phyloP scores from a whole-genome alignment of 1,284 basidiomycete species.

The Porphyrellus sp. region DNA sequence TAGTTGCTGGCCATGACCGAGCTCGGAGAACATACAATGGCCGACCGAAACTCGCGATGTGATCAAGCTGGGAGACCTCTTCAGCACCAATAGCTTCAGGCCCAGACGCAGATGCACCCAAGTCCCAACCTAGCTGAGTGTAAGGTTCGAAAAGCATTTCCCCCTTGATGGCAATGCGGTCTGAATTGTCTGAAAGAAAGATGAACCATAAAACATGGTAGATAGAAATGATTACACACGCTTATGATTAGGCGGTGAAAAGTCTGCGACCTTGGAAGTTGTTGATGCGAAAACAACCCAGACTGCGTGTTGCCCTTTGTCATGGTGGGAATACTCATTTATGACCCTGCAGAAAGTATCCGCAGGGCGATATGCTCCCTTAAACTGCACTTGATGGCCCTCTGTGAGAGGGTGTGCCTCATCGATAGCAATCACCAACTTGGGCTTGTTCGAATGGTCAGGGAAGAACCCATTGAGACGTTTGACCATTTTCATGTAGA shows the following conservation, averaged over 20 bases:
- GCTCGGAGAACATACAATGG: neutral
- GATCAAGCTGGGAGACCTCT: neutral
- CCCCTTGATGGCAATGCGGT: no score
- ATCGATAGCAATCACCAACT: slow-evolving; percentile 9
- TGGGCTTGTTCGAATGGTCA: neutral
- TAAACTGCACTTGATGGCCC: no score
- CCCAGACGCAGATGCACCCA: neutral
- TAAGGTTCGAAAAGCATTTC: no score
- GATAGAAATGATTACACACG: neutral
- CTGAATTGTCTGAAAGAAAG: no score
- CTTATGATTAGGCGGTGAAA: slow-evolving; percentile 6
- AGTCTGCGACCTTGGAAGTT: slow-evolving; percentile 10
- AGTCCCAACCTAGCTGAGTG: no score
- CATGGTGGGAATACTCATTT: neutral
- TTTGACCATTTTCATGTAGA: neutral
- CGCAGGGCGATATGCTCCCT: neutral
- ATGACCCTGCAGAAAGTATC: slow-evolving; percentile 6
- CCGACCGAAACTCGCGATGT: neutral
- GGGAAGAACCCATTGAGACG: neutral
- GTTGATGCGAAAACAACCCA: slow-evolving; percentile 19
- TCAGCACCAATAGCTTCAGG: neutral
- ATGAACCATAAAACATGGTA: no score
- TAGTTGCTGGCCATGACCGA: no score
- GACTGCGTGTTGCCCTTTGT: neutral
- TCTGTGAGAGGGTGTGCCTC: slow-evolving; percentile 5